These are phyloP conservation scores for Trichoderma sp. DNA, from an alignment of 2,329 filamentous ascomycete genomes.

Conservation along the genomic window DNA sequence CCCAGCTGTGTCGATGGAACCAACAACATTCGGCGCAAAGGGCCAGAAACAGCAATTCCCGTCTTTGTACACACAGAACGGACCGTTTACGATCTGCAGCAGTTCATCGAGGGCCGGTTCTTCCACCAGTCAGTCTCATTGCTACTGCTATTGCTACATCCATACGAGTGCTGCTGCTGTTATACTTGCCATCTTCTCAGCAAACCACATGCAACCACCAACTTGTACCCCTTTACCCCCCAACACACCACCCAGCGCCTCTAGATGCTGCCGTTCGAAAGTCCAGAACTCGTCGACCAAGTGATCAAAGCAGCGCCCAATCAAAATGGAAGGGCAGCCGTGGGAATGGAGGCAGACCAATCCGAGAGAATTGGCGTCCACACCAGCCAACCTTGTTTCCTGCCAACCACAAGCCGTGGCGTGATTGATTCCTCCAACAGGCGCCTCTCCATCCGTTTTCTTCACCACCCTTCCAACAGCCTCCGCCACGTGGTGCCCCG, in stretches of 20 bases:
- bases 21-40: not conserved
- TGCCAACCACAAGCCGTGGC: constrained; percentile 3
- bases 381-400: not conserved
- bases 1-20: not conserved
- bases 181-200: not conserved
- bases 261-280: not conserved
- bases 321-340: not conserved
- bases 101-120: not conserved
- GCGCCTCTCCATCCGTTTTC: not conserved
- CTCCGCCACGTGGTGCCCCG: constrained; percentile 15
- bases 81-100: not conserved
- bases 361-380: not conserved
- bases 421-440: not conserved
- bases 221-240: not conserved
- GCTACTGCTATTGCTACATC: not conserved
- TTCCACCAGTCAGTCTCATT: not conserved
- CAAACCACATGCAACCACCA: not conserved
- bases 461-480: constrained; percentile 1
- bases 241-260: not conserved
- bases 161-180: not conserved
- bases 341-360: not conserved
- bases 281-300: not conserved
- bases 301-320: not conserved
- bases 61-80: not conserved
- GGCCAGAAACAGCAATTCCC: not conserved